phyloP scores from a whole-genome alignment of 345 rosid species.

The Salix udensis region DNA sequence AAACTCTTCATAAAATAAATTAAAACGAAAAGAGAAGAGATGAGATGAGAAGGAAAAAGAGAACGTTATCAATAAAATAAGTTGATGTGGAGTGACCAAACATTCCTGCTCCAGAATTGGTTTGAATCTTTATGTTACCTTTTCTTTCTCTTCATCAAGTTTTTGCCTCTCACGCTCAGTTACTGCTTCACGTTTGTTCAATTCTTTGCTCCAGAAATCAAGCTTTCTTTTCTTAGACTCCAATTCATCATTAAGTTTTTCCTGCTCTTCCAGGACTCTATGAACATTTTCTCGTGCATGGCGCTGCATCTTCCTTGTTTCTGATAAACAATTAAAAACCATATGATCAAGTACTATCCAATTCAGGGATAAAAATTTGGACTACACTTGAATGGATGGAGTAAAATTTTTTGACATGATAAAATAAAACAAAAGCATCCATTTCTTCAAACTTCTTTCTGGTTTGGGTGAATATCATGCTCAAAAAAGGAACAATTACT shows the following conservation, averaged over 20 bases:
- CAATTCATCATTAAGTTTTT: slow-evolving; percentile 56
- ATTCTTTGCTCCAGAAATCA: slow-evolving; percentile 52
- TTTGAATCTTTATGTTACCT: slow-evolving; percentile 30
- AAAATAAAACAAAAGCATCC: too few species aligned
- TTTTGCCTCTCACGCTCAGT: slow-evolving; percentile 80
- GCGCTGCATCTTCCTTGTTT: slow-evolving; percentile 76
- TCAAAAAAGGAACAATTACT: background rate
- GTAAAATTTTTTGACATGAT: background rate
- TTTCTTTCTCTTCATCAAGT: slow-evolving; percentile 82
- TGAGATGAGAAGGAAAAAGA: background rate
- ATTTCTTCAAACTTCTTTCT: background rate
- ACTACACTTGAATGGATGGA: background rate
- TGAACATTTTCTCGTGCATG: slow-evolving; percentile 54
- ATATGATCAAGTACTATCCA: background rate
- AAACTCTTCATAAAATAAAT: too few species aligned
- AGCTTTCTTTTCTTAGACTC: slow-evolving; percentile 53
- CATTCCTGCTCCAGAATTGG: slow-evolving; percentile 2
- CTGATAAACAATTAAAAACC: slow-evolving; percentile 37
- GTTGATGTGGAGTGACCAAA: background rate
- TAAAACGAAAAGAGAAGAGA: background rate
- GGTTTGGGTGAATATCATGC: too few species aligned
- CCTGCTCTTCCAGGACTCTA: slow-evolving; percentile 63
- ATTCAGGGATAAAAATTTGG: background rate
- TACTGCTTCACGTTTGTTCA: slow-evolving; percentile 71
- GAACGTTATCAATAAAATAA: background rate